These are phyloP conservation scores for Colletotrichum echinochloae DNA, from an alignment of 2,329 filamentous ascomycete species.

Conservation along the genomic window DNA sequence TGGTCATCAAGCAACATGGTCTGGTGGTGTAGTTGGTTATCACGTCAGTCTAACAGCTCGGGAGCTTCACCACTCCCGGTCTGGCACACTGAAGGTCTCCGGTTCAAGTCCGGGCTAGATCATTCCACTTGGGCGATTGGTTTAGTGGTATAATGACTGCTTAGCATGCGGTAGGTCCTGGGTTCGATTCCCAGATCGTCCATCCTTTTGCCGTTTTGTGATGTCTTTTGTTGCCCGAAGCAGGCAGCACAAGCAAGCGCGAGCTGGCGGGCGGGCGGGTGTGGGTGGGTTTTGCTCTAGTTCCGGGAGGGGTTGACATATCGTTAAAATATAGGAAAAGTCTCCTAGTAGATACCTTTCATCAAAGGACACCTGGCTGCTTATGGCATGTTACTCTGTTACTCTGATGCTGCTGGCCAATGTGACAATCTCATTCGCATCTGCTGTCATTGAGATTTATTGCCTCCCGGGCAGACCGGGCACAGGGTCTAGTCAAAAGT, in stretches of 20 bases:
- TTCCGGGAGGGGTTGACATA: not conserved
- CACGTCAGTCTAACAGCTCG: slow-evolving; percentile 59
- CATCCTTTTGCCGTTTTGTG: slow-evolving; percentile 1
- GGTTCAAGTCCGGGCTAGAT: slow-evolving; percentile 40
- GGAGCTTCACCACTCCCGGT: not conserved
- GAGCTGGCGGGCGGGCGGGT: not conserved
- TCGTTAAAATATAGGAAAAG: not conserved
- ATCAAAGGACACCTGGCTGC: too few species aligned
- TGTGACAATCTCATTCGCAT: too few species aligned
- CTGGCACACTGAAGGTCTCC: slow-evolving; percentile 39
- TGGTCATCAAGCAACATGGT: slow-evolving; percentile 32
- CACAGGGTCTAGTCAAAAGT: too few species aligned
- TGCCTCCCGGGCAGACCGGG: too few species aligned
- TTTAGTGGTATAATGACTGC: slow-evolving; percentile 40
- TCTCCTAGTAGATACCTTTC: not conserved
- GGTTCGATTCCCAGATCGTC: slow-evolving; percentile 40
- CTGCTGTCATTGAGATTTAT: too few species aligned
- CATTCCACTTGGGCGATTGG: slow-evolving; percentile 25
- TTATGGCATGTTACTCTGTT: too few species aligned
- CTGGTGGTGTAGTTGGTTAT: slow-evolving; percentile 58
- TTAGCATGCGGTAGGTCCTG: slow-evolving; percentile 39
- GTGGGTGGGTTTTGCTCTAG: not conserved
- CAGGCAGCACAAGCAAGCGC: not conserved
- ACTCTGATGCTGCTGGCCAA: too few species aligned
- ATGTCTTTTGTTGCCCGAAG: not conserved